A percentile compares a stretch with the other conserved stretches of the same genome.
Conservation (phyloP, 1,284 basidiomycete genomes). For the Taiwanofungus camphoratus region DNA sequence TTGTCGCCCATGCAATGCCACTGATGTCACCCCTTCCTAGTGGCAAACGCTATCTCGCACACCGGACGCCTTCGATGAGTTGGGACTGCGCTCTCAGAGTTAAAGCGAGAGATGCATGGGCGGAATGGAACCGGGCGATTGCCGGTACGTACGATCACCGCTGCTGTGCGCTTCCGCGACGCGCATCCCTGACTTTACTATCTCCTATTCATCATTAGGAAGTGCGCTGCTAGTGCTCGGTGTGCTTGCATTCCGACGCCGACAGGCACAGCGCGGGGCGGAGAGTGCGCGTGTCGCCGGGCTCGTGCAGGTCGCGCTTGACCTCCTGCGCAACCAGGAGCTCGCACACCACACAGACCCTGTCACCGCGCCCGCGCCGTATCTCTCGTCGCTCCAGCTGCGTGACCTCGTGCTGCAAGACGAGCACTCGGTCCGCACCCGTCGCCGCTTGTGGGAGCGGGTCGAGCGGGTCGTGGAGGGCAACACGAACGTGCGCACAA, state of each 20-base stretch:
- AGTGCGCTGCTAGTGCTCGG: constrained; percentile 24
- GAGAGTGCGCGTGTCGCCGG: constrained; percentile 71
- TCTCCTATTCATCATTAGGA: constrained; percentile 13
- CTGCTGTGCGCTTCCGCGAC: constrained; percentile 11
- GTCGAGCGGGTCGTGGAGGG: constrained; percentile 88
- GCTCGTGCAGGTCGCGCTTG: constrained; percentile 76
- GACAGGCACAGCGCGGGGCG: constrained; percentile 46
- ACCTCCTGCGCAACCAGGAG: constrained; percentile 83
- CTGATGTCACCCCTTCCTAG: too few species aligned
- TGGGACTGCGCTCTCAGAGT: constrained; percentile 69
- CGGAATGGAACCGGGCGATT: constrained; percentile 63
- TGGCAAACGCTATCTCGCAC: constrained; percentile 71
- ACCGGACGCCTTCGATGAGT: constrained; percentile 67
- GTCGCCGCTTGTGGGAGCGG: constrained; percentile 77
- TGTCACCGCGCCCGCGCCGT: constrained; percentile 70
- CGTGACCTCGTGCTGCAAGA: constrained; percentile 86
- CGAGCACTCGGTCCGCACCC: constrained; percentile 65
- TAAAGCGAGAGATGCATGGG: constrained; percentile 61
- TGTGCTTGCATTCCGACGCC: constrained; percentile 26
- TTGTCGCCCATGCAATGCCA: neutral
- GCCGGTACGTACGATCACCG: constrained; percentile 44
- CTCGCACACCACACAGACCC: constrained; percentile 83
- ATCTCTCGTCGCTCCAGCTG: constrained; percentile 85
- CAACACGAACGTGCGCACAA: constrained; percentile 90
- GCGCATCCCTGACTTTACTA: constrained; percentile 3